Evolutionary conservation across 352 stramenopile genomes (phyloP).

Genomic region (Globisporangium camurandrum): DNA sequence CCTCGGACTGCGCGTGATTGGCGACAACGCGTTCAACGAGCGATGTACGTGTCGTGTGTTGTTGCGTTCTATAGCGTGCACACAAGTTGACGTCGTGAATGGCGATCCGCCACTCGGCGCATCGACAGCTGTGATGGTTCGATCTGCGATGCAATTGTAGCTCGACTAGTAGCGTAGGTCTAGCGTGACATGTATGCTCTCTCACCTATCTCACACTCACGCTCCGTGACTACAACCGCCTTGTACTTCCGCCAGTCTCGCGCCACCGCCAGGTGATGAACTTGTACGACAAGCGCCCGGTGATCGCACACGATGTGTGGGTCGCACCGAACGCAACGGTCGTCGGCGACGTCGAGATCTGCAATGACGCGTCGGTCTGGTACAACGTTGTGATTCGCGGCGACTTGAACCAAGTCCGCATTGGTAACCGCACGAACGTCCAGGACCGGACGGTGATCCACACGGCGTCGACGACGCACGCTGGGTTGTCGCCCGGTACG

Average conservation of each 20-base stretch:
- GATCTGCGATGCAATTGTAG: too few species aligned
- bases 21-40: conserved; percentile 85
- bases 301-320: conserved; percentile 88
- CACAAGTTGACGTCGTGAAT: background rate
- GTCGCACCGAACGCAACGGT: conserved; percentile 96
- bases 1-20: conserved; percentile 85
- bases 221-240: background rate
- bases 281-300: conserved; percentile 89
- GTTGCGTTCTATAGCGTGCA: background rate
- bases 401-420: conserved; percentile 89
- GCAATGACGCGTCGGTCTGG: conserved; percentile 91
- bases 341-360: conserved; percentile 94
- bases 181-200: too few species aligned
- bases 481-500: conserved; percentile 71
- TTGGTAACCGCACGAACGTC: conserved; percentile 95
- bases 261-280: conserved; percentile 91
- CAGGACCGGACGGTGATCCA: conserved; percentile 95
- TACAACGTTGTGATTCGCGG: conserved; percentile 96
- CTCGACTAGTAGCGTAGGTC: too few species aligned
- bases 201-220: background rate
- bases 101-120: too few species aligned
- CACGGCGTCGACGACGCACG: conserved; percentile 78
- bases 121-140: too few species aligned
- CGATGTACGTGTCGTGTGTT: conserved; percentile 51
- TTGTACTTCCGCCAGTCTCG: conserved; percentile 70